These are phyloP conservation scores for Cytidiella melzeri DNA, from an alignment of 768 basidiomycete species.

Conservation along the genomic window DNA sequence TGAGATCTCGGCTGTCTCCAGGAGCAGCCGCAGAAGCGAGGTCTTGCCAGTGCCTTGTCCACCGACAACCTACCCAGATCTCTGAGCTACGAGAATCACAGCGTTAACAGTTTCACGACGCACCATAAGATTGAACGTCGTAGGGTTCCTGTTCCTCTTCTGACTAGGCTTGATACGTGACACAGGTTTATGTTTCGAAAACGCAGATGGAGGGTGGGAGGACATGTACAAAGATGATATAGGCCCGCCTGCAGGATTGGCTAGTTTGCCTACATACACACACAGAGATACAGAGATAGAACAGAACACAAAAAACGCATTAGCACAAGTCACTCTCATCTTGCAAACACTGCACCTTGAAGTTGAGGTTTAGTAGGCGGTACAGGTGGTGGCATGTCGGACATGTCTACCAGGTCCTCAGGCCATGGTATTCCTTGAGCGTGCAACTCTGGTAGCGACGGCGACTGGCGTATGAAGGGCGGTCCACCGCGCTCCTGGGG, in stretches of 20 bases:
- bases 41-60: constrained; percentile 82
- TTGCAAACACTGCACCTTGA: too few species aligned
- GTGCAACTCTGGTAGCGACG: constrained; percentile 73
- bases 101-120: constrained; percentile 13
- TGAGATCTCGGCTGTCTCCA: constrained; percentile 82
- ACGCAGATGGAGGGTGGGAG: constrained; percentile 54
- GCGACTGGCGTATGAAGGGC: constrained; percentile 59
- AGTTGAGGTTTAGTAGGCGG: constrained; percentile 29
- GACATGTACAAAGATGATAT: constrained; percentile 67
- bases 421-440: constrained; percentile 82
- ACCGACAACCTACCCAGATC: constrained; percentile 57
- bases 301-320: constrained; percentile 34
- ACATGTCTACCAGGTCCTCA: constrained; percentile 70
- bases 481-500: constrained; percentile 38
- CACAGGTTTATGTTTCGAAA: constrained; percentile 46
- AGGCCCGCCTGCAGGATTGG: constrained; percentile 28
- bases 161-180: constrained; percentile 45
- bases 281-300: too few species aligned
- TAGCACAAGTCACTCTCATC: constrained; percentile 62
- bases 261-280: constrained; percentile 17
- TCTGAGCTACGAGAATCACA: neutral
- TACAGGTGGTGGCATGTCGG: constrained; percentile 44
- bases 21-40: constrained; percentile 68
- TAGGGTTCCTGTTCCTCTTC: constrained; percentile 57
- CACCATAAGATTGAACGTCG: constrained; percentile 87